phyloP scores from a whole-genome alignment of 2,329 filamentous ascomycete genomes.

The Pleomassaria siparia region DNA sequence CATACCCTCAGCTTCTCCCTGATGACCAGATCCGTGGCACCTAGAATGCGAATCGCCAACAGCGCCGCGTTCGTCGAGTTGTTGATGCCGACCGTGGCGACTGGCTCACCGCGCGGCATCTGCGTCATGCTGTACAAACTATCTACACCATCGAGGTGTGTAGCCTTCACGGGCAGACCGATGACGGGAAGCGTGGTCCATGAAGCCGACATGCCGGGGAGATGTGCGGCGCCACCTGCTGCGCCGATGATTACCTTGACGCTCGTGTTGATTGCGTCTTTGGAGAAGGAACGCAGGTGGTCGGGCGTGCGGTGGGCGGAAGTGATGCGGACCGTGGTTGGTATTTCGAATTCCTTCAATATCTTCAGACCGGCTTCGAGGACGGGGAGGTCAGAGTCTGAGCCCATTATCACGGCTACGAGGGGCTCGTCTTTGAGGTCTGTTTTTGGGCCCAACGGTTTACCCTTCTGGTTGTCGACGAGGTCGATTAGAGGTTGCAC shows the following conservation, averaged over 20 bases:
- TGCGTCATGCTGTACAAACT: slow-evolving; percentile 54
- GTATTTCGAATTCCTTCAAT: slow-evolving; percentile 69
- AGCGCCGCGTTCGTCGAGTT: slow-evolving; percentile 51
- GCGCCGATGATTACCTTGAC: slow-evolving; percentile 53
- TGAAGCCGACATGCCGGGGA: slow-evolving; percentile 55
- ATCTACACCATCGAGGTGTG: slow-evolving; percentile 53
- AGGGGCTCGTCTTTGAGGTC: slow-evolving; percentile 49
- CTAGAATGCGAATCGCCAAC: slow-evolving; percentile 48
- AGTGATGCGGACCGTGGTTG: slow-evolving; percentile 73
- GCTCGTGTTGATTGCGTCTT: slow-evolving; percentile 37
- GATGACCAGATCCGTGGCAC: slow-evolving; percentile 56
- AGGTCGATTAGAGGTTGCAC: slow-evolving; percentile 70
- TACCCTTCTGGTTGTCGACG: slow-evolving; percentile 58
- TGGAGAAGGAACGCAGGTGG: slow-evolving; percentile 50
- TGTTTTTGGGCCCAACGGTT: slow-evolving; percentile 24
- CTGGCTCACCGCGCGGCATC: slow-evolving; percentile 52
- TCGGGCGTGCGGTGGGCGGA: slow-evolving; percentile 63
- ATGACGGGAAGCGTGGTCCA: slow-evolving; percentile 55
- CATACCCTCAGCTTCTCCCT: slow-evolving; percentile 61
- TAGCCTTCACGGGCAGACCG: slow-evolving; percentile 54
- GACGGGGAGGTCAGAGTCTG: slow-evolving; percentile 72
- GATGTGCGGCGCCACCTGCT: slow-evolving; percentile 53
- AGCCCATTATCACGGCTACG: slow-evolving; percentile 82
- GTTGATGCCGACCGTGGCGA: slow-evolving; percentile 50
- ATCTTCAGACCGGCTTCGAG: slow-evolving; percentile 67